Percentiles rank a stretch among this genome's conserved stretches.
phyloP scores from a whole-genome alignment of 2,329 filamentous ascomycete species.

The Sporothrix globosa region DNA sequence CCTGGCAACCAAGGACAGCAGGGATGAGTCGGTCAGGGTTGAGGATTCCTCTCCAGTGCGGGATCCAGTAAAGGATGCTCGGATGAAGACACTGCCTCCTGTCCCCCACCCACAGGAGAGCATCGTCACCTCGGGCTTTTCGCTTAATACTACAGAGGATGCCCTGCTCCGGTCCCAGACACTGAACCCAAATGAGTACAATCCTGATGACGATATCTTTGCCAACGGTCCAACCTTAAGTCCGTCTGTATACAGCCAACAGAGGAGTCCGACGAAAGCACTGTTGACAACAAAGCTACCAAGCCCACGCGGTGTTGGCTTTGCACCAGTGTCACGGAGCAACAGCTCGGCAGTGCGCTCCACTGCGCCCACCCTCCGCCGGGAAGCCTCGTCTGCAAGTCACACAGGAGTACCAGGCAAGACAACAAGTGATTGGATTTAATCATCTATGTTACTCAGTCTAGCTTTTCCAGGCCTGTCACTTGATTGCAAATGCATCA shows the following conservation, averaged over 20 bases:
- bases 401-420: slow-evolving; percentile 25
- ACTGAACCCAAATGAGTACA: slow-evolving; percentile 39
- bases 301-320: slow-evolving; percentile 50
- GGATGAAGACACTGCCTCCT: slow-evolving; percentile 47
- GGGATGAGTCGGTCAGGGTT: slow-evolving; percentile 24
- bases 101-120: slow-evolving; percentile 40
- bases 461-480: neutral
- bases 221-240: slow-evolving; percentile 48
- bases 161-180: neutral
- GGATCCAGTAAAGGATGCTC: slow-evolving; percentile 42
- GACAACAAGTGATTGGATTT: slow-evolving; percentile 36
- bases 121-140: slow-evolving; percentile 22
- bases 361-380: slow-evolving; percentile 16
- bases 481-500: neutral
- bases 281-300: slow-evolving; percentile 48
- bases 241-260: slow-evolving; percentile 57
- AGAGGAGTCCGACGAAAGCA: slow-evolving; percentile 42
- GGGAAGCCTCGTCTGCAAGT: slow-evolving; percentile 27
- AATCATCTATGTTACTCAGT: neutral
- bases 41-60: slow-evolving; percentile 38
- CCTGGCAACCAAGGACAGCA: neutral
- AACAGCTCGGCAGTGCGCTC: slow-evolving; percentile 33
- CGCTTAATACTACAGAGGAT: slow-evolving; percentile 29
- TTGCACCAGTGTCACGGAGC: slow-evolving; percentile 42
- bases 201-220: slow-evolving; percentile 27